phyloP scores from a whole-genome alignment of 352 stramenopile genomes.

The Globisporangium abappressorium region DNA sequence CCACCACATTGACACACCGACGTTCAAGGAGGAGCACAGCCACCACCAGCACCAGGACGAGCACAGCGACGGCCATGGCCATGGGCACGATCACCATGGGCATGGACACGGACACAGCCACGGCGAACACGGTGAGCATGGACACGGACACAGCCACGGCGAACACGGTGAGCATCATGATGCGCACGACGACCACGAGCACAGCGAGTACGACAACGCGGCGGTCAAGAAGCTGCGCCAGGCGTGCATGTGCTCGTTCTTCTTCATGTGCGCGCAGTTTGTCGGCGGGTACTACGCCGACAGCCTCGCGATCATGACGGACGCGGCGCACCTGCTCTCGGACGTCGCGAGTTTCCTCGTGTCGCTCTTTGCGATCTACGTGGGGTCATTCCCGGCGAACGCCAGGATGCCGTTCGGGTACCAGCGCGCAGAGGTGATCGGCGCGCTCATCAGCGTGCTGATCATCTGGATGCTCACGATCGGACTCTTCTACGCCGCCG shows the following conservation, averaged over 20 bases:
- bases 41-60: slow-evolving; percentile 10
- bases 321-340: slow-evolving; percentile 77
- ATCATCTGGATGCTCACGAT: slow-evolving; percentile 94
- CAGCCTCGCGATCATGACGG: slow-evolving; percentile 95
- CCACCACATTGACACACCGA: slow-evolving; percentile 17
- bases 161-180: slow-evolving; percentile 22
- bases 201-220: slow-evolving; percentile 27
- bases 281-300: slow-evolving; percentile 91
- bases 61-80: slow-evolving; percentile 16
- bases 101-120: slow-evolving; percentile 40
- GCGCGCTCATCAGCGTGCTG: slow-evolving; percentile 92
- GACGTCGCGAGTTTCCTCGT: slow-evolving; percentile 80
- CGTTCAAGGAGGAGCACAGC: slow-evolving; percentile 31
- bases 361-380: slow-evolving; percentile 80
- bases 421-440: slow-evolving; percentile 95
- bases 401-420: slow-evolving; percentile 93
- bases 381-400: slow-evolving; percentile 50
- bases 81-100: slow-evolving; percentile 44
- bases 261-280: slow-evolving; percentile 97
- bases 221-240: slow-evolving; percentile 70
- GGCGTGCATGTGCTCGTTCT: slow-evolving; percentile 76
- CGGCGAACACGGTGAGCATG: slow-evolving; percentile 20
- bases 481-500: slow-evolving; percentile 88
- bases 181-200: slow-evolving; percentile 8
- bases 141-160: slow-evolving; percentile 34